phyloP scores from a whole-genome alignment of 2,329 filamentous ascomycete genomes.

The Talaromyces funiculosus region DNA sequence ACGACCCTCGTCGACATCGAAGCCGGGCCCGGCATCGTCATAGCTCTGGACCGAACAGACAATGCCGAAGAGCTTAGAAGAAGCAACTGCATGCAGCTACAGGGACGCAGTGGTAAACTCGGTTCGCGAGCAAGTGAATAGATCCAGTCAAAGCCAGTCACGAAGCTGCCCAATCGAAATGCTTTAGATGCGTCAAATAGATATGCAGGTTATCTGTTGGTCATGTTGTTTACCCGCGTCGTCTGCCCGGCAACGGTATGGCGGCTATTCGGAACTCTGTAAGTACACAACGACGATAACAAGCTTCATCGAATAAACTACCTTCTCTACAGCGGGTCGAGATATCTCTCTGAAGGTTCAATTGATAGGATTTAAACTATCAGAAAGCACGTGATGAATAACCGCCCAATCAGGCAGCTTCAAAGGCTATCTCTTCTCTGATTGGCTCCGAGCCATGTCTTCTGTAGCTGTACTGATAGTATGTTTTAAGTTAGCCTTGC shows the following conservation, averaged over 20 bases:
- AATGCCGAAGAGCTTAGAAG: not conserved
- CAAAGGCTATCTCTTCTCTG: not conserved
- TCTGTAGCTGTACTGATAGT: too few species aligned
- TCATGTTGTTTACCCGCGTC: not conserved
- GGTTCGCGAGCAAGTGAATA: not conserved
- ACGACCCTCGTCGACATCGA: not conserved
- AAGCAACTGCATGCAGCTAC: not conserved
- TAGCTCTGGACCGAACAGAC: not conserved
- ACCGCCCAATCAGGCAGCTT: not conserved
- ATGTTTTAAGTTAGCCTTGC: too few species aligned
- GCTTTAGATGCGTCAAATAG: not conserved
- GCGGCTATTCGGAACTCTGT: not conserved
- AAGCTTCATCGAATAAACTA: not conserved
- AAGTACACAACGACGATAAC: not conserved
- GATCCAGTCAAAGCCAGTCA: not conserved
- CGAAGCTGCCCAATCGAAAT: not conserved
- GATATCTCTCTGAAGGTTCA: not conserved
- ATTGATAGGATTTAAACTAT: not conserved
- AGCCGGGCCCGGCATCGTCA: not conserved
- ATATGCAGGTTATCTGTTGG: not conserved
- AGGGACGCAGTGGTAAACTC: not conserved
- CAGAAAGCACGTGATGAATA: not conserved
- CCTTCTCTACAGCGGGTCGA: not conserved
- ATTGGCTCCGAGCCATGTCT: not conserved
- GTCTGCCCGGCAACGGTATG: not conserved